Percentiles rank a stretch among this genome's conserved stretches.
Evolutionary conservation across 768 basidiomycete species (phyloP).

Genomic region (Lactifluus piperatus): DNA sequence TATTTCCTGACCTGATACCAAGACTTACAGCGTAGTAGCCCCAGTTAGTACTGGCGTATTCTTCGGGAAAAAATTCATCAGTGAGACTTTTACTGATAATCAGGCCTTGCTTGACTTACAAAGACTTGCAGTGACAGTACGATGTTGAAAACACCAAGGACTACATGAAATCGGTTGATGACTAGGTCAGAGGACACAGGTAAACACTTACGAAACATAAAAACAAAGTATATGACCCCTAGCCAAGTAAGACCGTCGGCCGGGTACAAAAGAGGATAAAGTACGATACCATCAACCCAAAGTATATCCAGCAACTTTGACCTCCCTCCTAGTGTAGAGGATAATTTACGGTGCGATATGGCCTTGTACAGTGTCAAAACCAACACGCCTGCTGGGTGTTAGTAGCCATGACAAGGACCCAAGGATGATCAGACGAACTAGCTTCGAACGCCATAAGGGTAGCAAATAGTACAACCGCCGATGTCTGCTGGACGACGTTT

Average conservation of each 20-base stretch:
- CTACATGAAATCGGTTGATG: not conserved
- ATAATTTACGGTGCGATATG: not conserved
- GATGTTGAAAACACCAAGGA: conserved; percentile 11
- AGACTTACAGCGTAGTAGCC: too few species aligned
- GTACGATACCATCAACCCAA: conserved; percentile 11
- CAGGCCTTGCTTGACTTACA: not conserved
- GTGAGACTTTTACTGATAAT: not conserved
- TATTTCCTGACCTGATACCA: too few species aligned
- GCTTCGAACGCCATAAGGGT: conserved; percentile 4
- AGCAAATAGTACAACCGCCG: conserved; percentile 2
- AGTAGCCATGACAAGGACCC: not conserved
- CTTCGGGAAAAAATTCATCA: not conserved
- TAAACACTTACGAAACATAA: conserved; percentile 8
- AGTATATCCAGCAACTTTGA: conserved; percentile 11
- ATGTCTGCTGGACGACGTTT: not conserved
- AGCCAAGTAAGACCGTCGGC: not conserved
- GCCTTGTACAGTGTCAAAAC: conserved; percentile 12
- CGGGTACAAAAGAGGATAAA: not conserved
- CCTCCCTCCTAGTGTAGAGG: not conserved
- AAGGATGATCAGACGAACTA: not conserved
- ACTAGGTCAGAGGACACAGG: too few species aligned
- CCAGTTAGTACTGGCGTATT: not conserved
- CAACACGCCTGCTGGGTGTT: not conserved
- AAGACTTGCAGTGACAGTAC: conserved; percentile 1
- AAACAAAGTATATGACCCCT: conserved; percentile 19